These are phyloP conservation scores for Paracoccidioides brasiliensis DNA, from an alignment of 2,329 filamentous ascomycete species.

Conservation along the genomic window DNA sequence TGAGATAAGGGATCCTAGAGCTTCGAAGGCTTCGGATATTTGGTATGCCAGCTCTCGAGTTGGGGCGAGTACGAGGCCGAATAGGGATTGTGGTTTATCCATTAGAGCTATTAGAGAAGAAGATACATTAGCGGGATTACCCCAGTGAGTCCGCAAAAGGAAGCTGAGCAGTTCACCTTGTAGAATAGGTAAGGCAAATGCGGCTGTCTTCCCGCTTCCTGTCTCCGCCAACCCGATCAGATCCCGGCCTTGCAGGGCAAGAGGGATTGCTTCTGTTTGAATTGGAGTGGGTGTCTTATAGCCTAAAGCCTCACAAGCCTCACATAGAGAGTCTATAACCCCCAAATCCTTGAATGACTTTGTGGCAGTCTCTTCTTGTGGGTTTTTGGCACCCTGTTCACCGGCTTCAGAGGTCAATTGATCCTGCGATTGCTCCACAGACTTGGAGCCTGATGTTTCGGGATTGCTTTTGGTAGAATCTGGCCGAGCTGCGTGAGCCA, in stretches of 20 bases:
- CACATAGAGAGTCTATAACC: slow-evolving; percentile 71
- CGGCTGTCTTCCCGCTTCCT: slow-evolving; percentile 88
- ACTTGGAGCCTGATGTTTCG: slow-evolving; percentile 10
- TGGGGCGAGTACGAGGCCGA: slow-evolving; percentile 80
- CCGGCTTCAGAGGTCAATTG: slow-evolving; percentile 5
- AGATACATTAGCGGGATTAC: neutral
- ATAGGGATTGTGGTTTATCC: slow-evolving; percentile 72
- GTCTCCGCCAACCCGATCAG: slow-evolving; percentile 92
- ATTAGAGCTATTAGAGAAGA: slow-evolving; percentile 48
- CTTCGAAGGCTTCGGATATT: slow-evolving; percentile 78
- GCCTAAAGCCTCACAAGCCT: slow-evolving; percentile 69
- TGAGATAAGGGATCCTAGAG: slow-evolving; percentile 74
- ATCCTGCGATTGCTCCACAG: slow-evolving; percentile 8
- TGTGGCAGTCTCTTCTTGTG: neutral
- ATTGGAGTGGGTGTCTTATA: slow-evolving; percentile 85
- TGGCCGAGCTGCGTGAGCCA: slow-evolving; percentile 17
- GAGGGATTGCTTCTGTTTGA: slow-evolving; percentile 70
- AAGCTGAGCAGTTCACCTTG: slow-evolving; percentile 37
- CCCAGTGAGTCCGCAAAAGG: neutral
- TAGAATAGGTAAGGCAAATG: slow-evolving; percentile 85
- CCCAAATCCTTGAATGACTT: slow-evolving; percentile 44
- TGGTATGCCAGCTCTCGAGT: slow-evolving; percentile 89
- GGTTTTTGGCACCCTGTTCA: slow-evolving; percentile 7
- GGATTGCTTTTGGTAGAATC: slow-evolving; percentile 12
- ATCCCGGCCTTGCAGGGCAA: slow-evolving; percentile 67